Base-by-base conservation (phyloP, 2,329 filamentous ascomycete species). In the Scolecobasidium constrictum region DNA sequence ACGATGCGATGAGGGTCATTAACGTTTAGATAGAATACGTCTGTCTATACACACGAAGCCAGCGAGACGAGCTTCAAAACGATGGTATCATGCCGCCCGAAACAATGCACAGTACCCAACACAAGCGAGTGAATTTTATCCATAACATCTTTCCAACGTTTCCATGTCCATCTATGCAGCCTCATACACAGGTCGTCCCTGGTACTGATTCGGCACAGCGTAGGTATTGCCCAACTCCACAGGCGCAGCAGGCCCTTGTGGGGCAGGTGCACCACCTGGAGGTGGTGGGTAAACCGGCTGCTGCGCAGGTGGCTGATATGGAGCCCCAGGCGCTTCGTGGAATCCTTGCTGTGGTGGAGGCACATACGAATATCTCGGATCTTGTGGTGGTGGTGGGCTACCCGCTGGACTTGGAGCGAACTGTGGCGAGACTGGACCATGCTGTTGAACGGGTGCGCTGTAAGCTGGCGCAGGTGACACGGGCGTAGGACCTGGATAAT, bases 141-240 rank as follows among this genome's bases (percentile, higher is more conserved):
- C n/a, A n/a, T n/a, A n/a, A n/a, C n/a, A n/a, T n/a, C n/a, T n/a
- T n/a, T n/a, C n/a, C n/a, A n/a, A n/a, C n/a, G n/a, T n/a, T n/a
- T n/a, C n/a, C n/a, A n/a, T n/a, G n/a, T 34, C 18, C 23, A 28
- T 4, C 33, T 37, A 36, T n/a, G 18, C 31, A 6, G 35, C 35
- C 42, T 44, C 42, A 44, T 38, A 44, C 5, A 44, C 15, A 7
- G 34, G 42, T 33, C 20, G 19, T 19, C 42, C 42, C 16, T 38
- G 19, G 19, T 38, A 20, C 15, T 38, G 35, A 16, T 19, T 41
- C n/a, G 42, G 42, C 18, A 19, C 28, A 39, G 11, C 17, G 18
- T 23, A 42, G n/a, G 36, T 44, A 15, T 17, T 44, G 12, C 41
- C 42, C 35, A 44, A 28, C 35, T 44, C 42, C 17, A 34, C 42